Conservation (phyloP, 176 grass and related monocot genomes). For the Pontederia paniculata region DNA sequence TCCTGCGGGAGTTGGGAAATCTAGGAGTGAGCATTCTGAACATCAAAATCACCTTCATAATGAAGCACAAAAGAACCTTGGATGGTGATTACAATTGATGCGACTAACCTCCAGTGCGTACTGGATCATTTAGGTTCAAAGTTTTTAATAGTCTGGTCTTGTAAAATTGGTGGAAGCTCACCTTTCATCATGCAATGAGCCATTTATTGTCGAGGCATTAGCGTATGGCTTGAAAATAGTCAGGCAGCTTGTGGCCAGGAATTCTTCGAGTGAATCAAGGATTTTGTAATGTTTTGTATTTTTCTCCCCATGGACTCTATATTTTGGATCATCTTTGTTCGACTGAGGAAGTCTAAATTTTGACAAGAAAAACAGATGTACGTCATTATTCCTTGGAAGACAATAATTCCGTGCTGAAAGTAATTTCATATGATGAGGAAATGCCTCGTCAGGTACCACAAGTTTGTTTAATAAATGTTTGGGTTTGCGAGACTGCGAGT, state of each 20-base stretch:
- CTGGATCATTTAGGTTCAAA: neutral
- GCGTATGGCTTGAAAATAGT: neutral
- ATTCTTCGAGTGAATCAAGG: neutral
- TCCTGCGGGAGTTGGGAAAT: constrained; percentile 21
- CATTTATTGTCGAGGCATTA: neutral
- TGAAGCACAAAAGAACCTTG: neutral
- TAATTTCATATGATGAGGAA: too few species aligned
- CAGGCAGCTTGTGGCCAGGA: neutral
- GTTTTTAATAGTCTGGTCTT: neutral
- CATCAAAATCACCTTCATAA: neutral
- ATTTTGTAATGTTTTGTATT: too few species aligned
- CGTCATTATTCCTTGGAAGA: too few species aligned
- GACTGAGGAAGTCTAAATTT: too few species aligned
- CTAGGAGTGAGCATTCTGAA: neutral
- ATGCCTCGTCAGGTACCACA: too few species aligned
- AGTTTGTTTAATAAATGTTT: too few species aligned
- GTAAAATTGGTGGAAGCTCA: neutral
- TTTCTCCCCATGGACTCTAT: too few species aligned
- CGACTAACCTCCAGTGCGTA: neutral
- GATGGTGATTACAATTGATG: neutral
- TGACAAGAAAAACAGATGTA: too few species aligned
- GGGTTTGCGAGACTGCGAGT: too few species aligned
- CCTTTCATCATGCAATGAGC: constrained; percentile 1
- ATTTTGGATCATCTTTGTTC: too few species aligned
- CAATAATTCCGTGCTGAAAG: too few species aligned